Base-by-base conservation (phyloP, 2,329 filamentous ascomycete species). In the Amylocarpus encephaloides region DNA sequence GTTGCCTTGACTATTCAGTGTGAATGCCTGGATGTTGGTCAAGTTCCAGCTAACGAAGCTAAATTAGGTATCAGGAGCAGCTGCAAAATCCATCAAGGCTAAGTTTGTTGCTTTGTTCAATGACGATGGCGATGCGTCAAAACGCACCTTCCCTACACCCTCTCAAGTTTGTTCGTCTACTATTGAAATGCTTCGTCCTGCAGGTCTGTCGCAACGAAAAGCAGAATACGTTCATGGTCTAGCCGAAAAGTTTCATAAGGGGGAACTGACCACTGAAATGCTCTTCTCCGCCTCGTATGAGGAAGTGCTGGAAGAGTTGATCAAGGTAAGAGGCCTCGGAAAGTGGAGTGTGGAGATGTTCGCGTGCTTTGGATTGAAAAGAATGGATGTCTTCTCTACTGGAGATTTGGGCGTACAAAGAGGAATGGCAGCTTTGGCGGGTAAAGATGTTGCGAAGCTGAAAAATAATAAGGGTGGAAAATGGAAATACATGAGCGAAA, bases 271-370 rank as follows among this genome's bases (percentile, higher is more conserved):
- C 40, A 84, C 88, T 10, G 71, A 78, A 55, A 83, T 93, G 75
- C 77, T 97, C 16, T 79, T 87, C 46, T 79, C 81, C 33, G 89
- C 88, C 1, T 79, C 82, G 5, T 93, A 98, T 66, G 91, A 95
- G 45, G 87, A 95, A 59, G 78, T 98, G 6, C 75, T 96, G 56
- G 80, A 86, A 67, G 85, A 79, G 66, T 74, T 98, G 43, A 88
- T 86, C 43, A 87, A 90, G 1, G 90, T 98, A 5, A 78, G 92
- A 9, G 93, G 93, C 0, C 71, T 97, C 44, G 93, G 93, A 0
- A 78, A 77, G 48, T 97, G 93, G 93, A 91, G 85, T 43, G 90
- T 95, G 12, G 91, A 96, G 73, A 97, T 98, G 93, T 98, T 98
- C 73, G 88, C 91, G 44, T 89, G 87, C 68, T 97, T 98, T 69